These are phyloP conservation scores for Neonectria sp. DNA, from an alignment of 2,329 filamentous ascomycete species.

Conservation along the genomic window DNA sequence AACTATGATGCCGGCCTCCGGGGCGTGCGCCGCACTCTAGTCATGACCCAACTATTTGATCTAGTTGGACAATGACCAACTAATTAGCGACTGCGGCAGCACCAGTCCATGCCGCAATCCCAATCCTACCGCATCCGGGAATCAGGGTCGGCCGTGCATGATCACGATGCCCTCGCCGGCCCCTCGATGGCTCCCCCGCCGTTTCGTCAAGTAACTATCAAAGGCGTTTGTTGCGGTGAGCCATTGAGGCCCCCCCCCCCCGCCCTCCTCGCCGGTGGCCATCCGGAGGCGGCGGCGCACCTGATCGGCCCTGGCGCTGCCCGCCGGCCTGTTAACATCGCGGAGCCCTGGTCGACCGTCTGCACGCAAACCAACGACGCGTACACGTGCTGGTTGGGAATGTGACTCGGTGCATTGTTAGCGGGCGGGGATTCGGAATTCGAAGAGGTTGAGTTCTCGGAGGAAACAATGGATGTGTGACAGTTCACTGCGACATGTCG, in stretches of 20 bases:
- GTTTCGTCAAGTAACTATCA: slow-evolving; percentile 3
- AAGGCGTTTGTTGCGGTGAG: slow-evolving; percentile 34
- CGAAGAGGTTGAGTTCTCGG: slow-evolving; percentile 20
- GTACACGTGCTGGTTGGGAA: slow-evolving; percentile 45
- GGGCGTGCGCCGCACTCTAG: slow-evolving; percentile 20
- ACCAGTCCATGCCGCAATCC: slow-evolving; percentile 30
- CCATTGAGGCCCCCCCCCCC: slow-evolving; percentile 16
- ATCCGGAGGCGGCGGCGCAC: slow-evolving; percentile 19
- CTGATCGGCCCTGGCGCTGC: slow-evolving; percentile 15
- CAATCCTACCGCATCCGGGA: slow-evolving; percentile 34
- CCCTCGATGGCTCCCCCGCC: slow-evolving; percentile 22
- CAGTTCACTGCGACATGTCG: neutral
- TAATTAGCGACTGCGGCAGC: slow-evolving; percentile 21
- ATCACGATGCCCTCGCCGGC: slow-evolving; percentile 46
- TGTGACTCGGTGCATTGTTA: slow-evolving; percentile 45
- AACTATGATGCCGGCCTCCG: slow-evolving; percentile 38
- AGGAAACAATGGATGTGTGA: slow-evolving; percentile 8
- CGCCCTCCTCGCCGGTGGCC: slow-evolving; percentile 4
- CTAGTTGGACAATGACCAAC: neutral
- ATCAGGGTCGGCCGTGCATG: slow-evolving; percentile 46
- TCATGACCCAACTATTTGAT: slow-evolving; percentile 1
- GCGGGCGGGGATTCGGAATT: slow-evolving; percentile 21
- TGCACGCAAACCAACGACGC: slow-evolving; percentile 45
- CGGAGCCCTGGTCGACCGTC: slow-evolving; percentile 24
- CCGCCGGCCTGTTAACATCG: slow-evolving; percentile 18